Base-by-base conservation (phyloP, 2,329 filamentous ascomycete species). In the Colletotrichum agaves region DNA sequence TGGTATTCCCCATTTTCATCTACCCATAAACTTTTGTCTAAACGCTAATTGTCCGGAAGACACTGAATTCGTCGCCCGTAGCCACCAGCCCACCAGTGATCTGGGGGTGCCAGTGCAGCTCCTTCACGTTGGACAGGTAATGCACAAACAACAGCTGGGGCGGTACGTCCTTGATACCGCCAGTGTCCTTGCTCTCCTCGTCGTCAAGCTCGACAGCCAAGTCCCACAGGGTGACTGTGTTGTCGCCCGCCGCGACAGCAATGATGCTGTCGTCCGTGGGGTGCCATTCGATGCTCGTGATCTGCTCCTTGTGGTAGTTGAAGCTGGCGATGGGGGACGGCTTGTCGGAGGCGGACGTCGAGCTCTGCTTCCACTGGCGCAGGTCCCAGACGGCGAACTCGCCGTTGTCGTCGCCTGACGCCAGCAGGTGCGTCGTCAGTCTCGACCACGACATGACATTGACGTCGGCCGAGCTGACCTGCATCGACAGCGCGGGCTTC, bases 371-470 rank as follows among this genome's bases (percentile, higher is more conserved):
- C 95, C 95, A 98, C 79, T 97, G 92, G 61, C 96, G 88, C 75
- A 99, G 83, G 79, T 99, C 96, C 96, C 96, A 99, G 23, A 98
- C 94, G 1, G 88, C 94, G 93, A 95, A 98, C 60, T 91, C 90
- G 41, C 96, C 96, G 76, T 98, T 93, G 75, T 99, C 96, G 70
- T 93, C 94, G 49, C 96, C 96, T 0, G 94, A 94, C 1, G 95
- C 95, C 39, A 99, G 89, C 39, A 99, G 88, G 78, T 98, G 94
- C 21, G 90, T 88, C 1, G 94, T 97, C 80, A 94, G 90, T 49
- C 87, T 88, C 41, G 94, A 97, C 96, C 96, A 99, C 69, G 92
- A 96, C 82, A 98, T 91, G 69, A 99, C 96, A 77, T 99, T 99
- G 75, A 98, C 93, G 75, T 99, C 96, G 56, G 90, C 90, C 63